Evolutionary conservation across 768 basidiomycete genomes (phyloP).

Genomic region (Termitomyces sp.): DNA sequence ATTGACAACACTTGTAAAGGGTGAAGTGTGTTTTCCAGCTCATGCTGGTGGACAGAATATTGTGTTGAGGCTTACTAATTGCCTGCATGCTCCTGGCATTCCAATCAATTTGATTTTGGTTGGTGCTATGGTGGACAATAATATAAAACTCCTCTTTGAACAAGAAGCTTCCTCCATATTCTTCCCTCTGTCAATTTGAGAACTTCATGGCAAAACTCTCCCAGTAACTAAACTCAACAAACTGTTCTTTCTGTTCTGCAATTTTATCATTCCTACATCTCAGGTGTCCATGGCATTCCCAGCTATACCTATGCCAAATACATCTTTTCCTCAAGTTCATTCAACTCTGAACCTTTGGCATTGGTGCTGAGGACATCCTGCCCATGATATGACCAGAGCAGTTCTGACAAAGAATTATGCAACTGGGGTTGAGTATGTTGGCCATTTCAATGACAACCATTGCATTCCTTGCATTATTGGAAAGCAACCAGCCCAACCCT

Average conservation of each 20-base stretch:
- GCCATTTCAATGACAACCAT: neutral
- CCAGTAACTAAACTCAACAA: neutral
- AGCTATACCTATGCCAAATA: no score
- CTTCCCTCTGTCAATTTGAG: neutral
- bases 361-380: constrained; percentile 23
- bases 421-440: neutral
- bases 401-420: constrained; percentile 11
- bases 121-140: neutral
- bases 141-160: neutral
- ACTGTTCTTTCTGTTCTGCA: constrained; percentile 1
- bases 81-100: constrained; percentile 1
- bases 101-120: constrained; percentile 5
- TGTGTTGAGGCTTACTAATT: neutral
- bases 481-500: constrained; percentile 6
- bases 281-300: no score
- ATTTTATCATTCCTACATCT: neutral
- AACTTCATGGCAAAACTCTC: neutral
- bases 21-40: neutral
- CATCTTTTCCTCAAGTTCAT: constrained; percentile 1
- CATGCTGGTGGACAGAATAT: neutral
- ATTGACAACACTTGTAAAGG: neutral
- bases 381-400: constrained; percentile 15
- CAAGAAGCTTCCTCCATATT: neutral
- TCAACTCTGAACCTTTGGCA: constrained; percentile 21
- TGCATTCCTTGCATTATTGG: constrained; percentile 21